Evolutionary conservation across 2,329 filamentous ascomycete species (phyloP).

Genomic region (Xenoacremonium recifei): DNA sequence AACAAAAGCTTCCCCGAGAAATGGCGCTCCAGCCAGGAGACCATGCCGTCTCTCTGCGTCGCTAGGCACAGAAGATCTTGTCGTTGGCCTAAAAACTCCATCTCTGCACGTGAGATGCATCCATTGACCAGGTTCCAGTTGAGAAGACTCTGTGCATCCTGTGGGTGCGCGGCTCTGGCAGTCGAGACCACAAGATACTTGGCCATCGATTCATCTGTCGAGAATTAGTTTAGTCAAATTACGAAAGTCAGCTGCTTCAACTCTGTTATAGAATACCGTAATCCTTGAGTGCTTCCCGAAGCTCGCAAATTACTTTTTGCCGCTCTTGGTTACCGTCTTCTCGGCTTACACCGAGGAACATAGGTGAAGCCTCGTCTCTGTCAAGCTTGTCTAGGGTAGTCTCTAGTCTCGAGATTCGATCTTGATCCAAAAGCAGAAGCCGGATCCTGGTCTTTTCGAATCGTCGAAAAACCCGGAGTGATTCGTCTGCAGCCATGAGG

Average conservation of each 20-base stretch:
- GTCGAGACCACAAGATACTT: background rate
- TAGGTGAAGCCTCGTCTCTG: slow-evolving; percentile 14
- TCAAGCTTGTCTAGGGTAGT: slow-evolving; percentile 25
- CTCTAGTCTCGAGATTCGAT: slow-evolving; percentile 28
- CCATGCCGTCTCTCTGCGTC: no score
- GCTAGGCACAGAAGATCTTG: no score
- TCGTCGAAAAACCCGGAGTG: slow-evolving; percentile 27
- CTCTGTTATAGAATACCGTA: slow-evolving; percentile 3
- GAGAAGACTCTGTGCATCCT: background rate
- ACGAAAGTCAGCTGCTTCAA: no score
- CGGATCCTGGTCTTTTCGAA: slow-evolving; percentile 27
- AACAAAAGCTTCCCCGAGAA: background rate
- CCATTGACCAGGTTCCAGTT: background rate
- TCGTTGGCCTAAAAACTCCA: background rate
- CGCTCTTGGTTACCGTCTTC: slow-evolving; percentile 16
- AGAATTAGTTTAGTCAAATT: slow-evolving; percentile 1
- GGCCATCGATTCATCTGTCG: background rate
- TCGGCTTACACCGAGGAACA: slow-evolving; percentile 10
- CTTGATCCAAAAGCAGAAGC: slow-evolving; percentile 31
- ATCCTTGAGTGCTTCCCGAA: slow-evolving; percentile 3
- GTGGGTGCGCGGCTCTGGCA: background rate
- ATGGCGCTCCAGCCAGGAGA: no score
- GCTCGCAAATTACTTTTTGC: background rate
- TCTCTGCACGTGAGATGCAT: background rate
- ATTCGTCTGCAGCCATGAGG: slow-evolving; percentile 25